Conservation (phyloP, 176 grass and related monocot genomes). For the Raddia guianensis region DNA sequence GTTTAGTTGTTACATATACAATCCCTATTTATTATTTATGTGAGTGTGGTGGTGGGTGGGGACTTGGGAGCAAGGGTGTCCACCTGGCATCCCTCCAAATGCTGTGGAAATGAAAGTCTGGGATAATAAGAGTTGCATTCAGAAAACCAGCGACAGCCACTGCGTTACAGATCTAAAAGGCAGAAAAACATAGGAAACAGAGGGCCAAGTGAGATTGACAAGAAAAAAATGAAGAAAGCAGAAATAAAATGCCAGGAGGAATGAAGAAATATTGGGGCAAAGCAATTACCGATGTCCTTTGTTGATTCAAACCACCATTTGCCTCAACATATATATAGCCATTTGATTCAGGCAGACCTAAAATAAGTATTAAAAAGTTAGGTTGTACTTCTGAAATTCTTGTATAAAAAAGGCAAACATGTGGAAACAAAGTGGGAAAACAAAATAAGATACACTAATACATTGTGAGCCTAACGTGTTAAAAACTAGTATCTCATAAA, state of each 20-base stretch:
- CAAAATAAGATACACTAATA: background rate
- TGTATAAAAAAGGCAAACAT: conserved; percentile 1
- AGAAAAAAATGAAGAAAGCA: background rate
- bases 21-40: conserved; percentile 2
- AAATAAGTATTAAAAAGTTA: conserved; percentile 36
- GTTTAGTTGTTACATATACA: too few species aligned
- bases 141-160: conserved; percentile 94
- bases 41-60: too few species aligned
- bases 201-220: conserved; percentile 23
- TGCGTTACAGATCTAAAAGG: conserved; percentile 90
- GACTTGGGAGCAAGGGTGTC: background rate
- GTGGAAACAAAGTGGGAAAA: conserved; percentile 5
- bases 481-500: background rate
- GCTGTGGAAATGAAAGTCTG: conserved; percentile 94
- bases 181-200: conserved; percentile 39
- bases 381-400: conserved; percentile 1
- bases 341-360: conserved; percentile 96
- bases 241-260: conserved; percentile 31
- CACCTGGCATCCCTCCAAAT: conserved; percentile 98
- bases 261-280: conserved; percentile 34
- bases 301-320: conserved; percentile 98
- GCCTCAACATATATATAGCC: conserved; percentile 97
- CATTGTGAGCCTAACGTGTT: background rate
- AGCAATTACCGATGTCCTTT: conserved; percentile 78
- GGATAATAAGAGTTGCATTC: conserved; percentile 94